Base-by-base conservation (phyloP, 441 rosid genomes). In the Arabidopsis hybrid region DNA sequence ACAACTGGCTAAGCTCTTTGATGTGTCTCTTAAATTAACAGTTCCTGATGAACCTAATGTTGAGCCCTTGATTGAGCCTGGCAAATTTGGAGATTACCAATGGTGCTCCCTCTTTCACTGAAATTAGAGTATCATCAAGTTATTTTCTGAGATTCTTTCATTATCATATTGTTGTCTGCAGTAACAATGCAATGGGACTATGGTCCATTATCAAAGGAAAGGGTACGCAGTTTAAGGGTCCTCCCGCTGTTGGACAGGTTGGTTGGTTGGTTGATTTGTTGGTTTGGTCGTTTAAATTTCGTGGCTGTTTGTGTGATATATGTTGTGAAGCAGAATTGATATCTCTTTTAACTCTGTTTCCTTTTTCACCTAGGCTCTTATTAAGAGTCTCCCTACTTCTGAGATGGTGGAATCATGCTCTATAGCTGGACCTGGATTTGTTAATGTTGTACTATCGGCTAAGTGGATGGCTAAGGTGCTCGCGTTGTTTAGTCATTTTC, bases 141-240 rank as follows among this genome's bases (percentile, higher is more conserved):
- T 50, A n/a, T 40, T 55, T 77, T 52, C 34, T 26, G 26, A 21
- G 21, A 21, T 21, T 21, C 26, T 21, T 21, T 21, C 26, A 21
- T 52, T 55, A 49, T 31, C 40, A 45, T 49, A 69, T 52, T 21
- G 26, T 21, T 34, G 17, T 26, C 31, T 69, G 80, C 81, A 93
- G 97, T 74, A 90, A 93, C 65, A 90, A 91, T 82, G 98, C 98
- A 63, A 91, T 93, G 98, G 80, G 92, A 26, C 75, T 91, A 8
- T 93, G 88, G 85, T 73, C 92, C 18, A 43, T 43, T 13, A 43
- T 43, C n/a, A 91, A 85, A 85, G 95, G 88, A 57, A 87, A 85
- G 73, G 79, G 71, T 45, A 79, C 83, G 36, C 82, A 74, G 42
- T 91, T 85, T 73, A 83, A 42, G 77, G 84, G 87, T 61, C 98